Conservation (phyloP, 169 alveolate genomes). For the Pseudocohnilembus persalinus region DNA sequence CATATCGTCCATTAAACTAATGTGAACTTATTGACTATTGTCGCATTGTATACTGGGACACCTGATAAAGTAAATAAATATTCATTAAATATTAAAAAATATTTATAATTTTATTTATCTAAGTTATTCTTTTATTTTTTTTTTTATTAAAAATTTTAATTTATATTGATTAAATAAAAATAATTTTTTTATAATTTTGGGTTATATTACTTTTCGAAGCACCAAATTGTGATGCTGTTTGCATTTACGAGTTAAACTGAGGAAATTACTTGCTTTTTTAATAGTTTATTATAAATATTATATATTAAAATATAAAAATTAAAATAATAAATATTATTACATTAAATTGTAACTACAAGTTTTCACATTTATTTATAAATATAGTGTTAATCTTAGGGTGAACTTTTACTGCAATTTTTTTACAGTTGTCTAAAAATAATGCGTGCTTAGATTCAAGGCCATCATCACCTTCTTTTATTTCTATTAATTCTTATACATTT, state of each 20-base stretch:
- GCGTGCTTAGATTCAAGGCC: background rate
- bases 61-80: background rate
- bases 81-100: no score
- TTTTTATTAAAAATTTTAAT: no score
- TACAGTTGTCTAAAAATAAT: background rate
- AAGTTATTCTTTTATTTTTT: no score
- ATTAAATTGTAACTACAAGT: no score
- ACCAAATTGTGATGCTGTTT: background rate
- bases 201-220: background rate
- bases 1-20: constrained; percentile 10
- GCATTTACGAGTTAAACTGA: background rate
- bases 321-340: background rate
- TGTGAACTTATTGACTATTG: constrained; percentile 20
- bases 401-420: background rate
- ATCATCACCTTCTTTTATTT: background rate
- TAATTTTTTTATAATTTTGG: no score
- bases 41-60: constrained; percentile 26
- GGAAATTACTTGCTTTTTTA: background rate
- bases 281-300: no score
- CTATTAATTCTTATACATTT: background rate
- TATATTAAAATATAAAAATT: no score
- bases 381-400: background rate
- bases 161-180: no score
- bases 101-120: background rate
- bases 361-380: background rate